Conservation (phyloP, 257 asterid species). For the Haberlea rhodopensis region DNA sequence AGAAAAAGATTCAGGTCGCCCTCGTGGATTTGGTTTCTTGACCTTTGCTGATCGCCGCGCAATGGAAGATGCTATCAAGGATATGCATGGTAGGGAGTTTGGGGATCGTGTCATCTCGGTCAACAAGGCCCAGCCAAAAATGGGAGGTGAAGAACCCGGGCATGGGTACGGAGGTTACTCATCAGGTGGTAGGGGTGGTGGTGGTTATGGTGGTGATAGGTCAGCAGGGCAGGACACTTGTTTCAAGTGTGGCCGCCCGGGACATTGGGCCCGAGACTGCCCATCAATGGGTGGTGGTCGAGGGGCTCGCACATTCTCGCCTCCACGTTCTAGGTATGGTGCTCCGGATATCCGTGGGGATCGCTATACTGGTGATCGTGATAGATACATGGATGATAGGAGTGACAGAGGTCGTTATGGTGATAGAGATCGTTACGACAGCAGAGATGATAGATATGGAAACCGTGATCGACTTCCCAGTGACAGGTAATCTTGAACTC, state of each 20-base stretch:
- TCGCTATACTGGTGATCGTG: constrained; percentile 76
- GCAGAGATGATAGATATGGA: constrained; percentile 69
- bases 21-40: constrained; percentile 97
- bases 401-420: constrained; percentile 72
- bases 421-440: constrained; percentile 75
- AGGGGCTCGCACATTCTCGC: constrained; percentile 64
- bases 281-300: constrained; percentile 79
- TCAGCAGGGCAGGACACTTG: constrained; percentile 86
- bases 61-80: constrained; percentile 93
- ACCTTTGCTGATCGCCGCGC: constrained; percentile 89
- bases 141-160: constrained; percentile 68
- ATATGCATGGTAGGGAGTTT: constrained; percentile 89
- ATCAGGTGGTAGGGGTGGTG: constrained; percentile 62
- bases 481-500: constrained; percentile 63
- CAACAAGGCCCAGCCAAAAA: constrained; percentile 89
- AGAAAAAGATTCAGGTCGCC: constrained; percentile 97
- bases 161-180: constrained; percentile 72
- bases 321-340: constrained; percentile 76
- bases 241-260: constrained; percentile 96
- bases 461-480: constrained; percentile 62
- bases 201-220: constrained; percentile 60
- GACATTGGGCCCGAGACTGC: constrained; percentile 99
- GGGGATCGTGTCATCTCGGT: constrained; percentile 90
- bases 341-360: constrained; percentile 73
- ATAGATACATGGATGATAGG: constrained; percentile 68